phyloP scores from a whole-genome alignment of 257 asterid genomes.

The Capsicum pubescens region DNA sequence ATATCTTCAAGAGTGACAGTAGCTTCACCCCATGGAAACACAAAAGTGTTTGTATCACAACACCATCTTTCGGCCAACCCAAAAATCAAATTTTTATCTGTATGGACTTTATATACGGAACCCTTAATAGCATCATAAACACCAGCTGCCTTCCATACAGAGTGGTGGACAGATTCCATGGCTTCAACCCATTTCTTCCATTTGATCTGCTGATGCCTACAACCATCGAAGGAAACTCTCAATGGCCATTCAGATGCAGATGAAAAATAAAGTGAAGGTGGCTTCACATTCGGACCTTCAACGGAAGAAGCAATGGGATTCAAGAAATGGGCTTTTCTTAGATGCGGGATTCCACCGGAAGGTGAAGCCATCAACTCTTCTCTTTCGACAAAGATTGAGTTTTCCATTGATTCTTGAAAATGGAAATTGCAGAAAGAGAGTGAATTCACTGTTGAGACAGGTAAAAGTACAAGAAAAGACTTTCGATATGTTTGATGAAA shows the following conservation, averaged over 20 bases:
- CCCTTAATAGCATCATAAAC: conserved; percentile 39
- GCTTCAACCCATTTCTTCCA: conserved; percentile 43
- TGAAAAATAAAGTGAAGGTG: conserved; percentile 31
- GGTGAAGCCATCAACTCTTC: conserved; percentile 46
- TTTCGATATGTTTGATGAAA: no score
- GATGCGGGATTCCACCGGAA: conserved; percentile 34
- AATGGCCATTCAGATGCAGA: conserved; percentile 41
- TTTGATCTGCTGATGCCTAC: conserved; percentile 28
- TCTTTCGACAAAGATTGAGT: conserved; percentile 32
- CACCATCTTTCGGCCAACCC: conserved; percentile 48
- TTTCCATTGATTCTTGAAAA: neutral
- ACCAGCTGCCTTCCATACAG: conserved; percentile 44
- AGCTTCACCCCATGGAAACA: conserved; percentile 58
- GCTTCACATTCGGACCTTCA: conserved; percentile 37
- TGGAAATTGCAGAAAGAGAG: no score
- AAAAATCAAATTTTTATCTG: conserved; percentile 36
- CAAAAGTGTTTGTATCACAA: conserved; percentile 43
- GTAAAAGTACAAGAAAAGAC: no score
- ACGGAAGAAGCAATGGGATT: conserved; percentile 31
- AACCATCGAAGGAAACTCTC: conserved; percentile 37
- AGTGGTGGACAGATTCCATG: conserved; percentile 28
- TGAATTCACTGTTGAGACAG: no score
- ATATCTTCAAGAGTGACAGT: conserved; percentile 52
- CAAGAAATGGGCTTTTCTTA: conserved; percentile 42
- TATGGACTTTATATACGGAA: conserved; percentile 29